Percentiles rank a stretch among this genome's conserved stretches.
Conservation (phyloP, 164 flowering plant species). For the Nymphaea colorata region DNA sequence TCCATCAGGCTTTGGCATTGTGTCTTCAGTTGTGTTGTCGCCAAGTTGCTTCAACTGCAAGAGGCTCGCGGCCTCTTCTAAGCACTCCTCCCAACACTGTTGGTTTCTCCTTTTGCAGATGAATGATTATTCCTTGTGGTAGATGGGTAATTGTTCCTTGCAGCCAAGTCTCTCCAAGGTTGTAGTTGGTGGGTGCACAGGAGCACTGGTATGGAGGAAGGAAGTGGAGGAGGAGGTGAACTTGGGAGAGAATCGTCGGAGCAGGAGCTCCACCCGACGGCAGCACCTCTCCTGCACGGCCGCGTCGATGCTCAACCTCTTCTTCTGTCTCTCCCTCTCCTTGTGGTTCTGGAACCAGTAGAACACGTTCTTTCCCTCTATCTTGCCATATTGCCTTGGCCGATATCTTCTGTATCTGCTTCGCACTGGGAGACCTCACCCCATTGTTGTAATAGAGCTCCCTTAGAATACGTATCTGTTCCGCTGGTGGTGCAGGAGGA, state of each 20-base stretch:
- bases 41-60: too few species aligned
- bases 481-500: constrained; percentile 84
- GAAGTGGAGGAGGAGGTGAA: constrained; percentile 11
- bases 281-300: constrained; percentile 18
- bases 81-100: too few species aligned
- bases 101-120: too few species aligned
- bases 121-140: too few species aligned
- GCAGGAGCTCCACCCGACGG: background rate
- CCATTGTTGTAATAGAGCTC: constrained; percentile 93
- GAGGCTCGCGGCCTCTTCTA: too few species aligned
- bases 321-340: constrained; percentile 93
- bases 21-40: too few species aligned
- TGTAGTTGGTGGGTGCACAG: background rate
- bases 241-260: constrained; percentile 5
- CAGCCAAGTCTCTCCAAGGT: too few species aligned
- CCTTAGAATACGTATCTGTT: constrained; percentile 78
- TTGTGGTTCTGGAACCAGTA: constrained; percentile 99
- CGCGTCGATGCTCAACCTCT: constrained; percentile 35
- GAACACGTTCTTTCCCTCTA: constrained; percentile 96
- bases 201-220: background rate
- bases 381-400: constrained; percentile 84
- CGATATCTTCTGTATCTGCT: constrained; percentile 86
- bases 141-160: too few species aligned
- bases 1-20: too few species aligned
- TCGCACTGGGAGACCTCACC: constrained; percentile 77